Evolutionary conservation across 352 stramenopile species (phyloP), one percentile per base, ranked within the genome.

Genomic region (Stephanocyclus meneghinianus): DNA sequence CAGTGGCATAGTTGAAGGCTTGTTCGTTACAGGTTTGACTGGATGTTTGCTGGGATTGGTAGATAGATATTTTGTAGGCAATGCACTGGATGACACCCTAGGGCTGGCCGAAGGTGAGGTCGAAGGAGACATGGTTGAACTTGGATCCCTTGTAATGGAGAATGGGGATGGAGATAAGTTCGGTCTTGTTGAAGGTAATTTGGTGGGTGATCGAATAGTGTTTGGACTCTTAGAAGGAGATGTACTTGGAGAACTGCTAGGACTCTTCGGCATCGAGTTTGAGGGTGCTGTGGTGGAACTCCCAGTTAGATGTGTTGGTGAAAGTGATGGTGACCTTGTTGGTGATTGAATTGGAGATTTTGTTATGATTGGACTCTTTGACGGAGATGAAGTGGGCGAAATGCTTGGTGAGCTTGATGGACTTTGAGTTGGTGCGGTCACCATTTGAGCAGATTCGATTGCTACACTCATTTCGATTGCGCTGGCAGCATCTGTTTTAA

Each of bases 401-500:
- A 16, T 35, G 16, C 0, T 35, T 7, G 51, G 51, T 35, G 51
- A 59, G 15, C 11, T 29, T 35, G 51, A 30, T 32, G 51, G 51
- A 35, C 51, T 59, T 59, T 59, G 16, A 30, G 51, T 35, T 32
- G 51, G 51, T 15, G 51, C 30, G 5, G n/a, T 32, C 13, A 59
- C n/a, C 16, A 59, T n/a, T 59, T 59, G 16, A 35, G 26, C 30
- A 32, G 55, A 42, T 29, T 63, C 30, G 30, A 63, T 63, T 42
- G 11, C 7, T 16, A 63, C 66, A 47, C 61, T 37, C 55, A 74
- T 59, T 29, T 50, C 3, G 4, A 75, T 15, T 15, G 35, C 35
- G 40, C 11, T 42, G 7, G 56, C 55, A 16, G 64, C 73, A 10
- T 62, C 45, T 40, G 42, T 44, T 73, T 76, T 40, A 45, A 81